phyloP scores from a whole-genome alignment of 2,329 filamentous ascomycete genomes.

The Botrytis galanthina region DNA sequence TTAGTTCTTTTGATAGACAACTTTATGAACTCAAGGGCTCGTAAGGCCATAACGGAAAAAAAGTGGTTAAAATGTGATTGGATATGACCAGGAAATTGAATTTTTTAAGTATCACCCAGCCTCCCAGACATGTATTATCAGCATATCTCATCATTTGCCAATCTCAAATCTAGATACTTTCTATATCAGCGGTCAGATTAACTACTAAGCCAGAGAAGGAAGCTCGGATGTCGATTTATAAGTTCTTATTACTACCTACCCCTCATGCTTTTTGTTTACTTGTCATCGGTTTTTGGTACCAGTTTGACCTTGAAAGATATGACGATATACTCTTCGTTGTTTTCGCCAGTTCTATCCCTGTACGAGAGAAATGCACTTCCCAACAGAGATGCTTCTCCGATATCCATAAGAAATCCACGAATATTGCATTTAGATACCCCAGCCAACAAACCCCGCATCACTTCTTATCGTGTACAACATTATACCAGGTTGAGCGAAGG shows the following conservation, averaged over 20 bases:
- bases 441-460: neutral
- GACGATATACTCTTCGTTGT: neutral
- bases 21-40: slow-evolving; percentile 4
- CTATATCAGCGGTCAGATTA: neutral
- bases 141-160: neutral
- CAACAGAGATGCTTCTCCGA: neutral
- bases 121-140: neutral
- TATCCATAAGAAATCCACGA: too few species aligned
- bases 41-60: neutral
- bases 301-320: neutral
- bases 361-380: neutral
- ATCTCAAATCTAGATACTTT: neutral
- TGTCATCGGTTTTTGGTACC: neutral
- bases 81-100: neutral
- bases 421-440: neutral
- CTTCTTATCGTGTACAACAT: neutral
- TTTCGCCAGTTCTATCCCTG: neutral
- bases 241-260: slow-evolving; percentile 5
- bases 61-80: slow-evolving; percentile 3
- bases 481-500: neutral
- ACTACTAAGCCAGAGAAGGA: slow-evolving; percentile 10
- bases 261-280: slow-evolving; percentile 1
- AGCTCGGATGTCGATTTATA: slow-evolving; percentile 8
- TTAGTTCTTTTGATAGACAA: slow-evolving; percentile 29
- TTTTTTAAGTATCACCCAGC: neutral